Evolutionary conservation across 164 flowering plant genomes (phyloP).

Genomic region (Chloranthus sessilifolius): DNA sequence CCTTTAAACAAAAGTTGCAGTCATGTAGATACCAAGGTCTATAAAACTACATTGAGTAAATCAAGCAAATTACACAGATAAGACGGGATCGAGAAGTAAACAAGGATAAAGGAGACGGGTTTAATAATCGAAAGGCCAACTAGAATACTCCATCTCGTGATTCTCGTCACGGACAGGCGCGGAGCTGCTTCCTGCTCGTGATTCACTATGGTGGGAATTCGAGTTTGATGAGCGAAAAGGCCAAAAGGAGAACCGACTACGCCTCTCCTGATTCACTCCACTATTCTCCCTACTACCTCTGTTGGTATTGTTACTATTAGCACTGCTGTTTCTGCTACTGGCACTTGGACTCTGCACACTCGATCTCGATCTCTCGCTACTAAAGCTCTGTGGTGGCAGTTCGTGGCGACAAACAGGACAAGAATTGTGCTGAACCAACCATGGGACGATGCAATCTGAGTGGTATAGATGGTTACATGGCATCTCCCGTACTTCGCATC

Average conservation of each 20-base stretch:
- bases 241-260: conserved; percentile 69
- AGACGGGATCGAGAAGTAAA: no score
- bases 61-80: no score
- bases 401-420: conserved; percentile 92
- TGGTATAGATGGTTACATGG: conserved; percentile 82
- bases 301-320: conserved; percentile 11
- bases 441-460: conserved; percentile 79
- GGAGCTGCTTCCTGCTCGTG: conserved; percentile 41
- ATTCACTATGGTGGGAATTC: conserved; percentile 24
- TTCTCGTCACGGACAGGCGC: conserved; percentile 28
- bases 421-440: conserved; percentile 79
- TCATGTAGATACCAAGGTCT: no score
- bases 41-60: no score
- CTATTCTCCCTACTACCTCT: conserved; percentile 18
- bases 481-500: conserved; percentile 68
- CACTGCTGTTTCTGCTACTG: conserved; percentile 25
- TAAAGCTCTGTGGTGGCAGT: conserved; percentile 36
- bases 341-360: conserved; percentile 25
- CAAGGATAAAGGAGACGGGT: not conserved
- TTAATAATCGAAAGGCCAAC: conserved; percentile 58
- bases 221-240: conserved; percentile 63
- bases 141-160: conserved; percentile 34
- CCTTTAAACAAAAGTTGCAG: no score
- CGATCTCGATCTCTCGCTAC: conserved; percentile 16
- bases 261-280: conserved; percentile 38